Percentiles rank a stretch among this genome's conserved stretches.
phyloP scores from a whole-genome alignment of 2,329 filamentous ascomycete genomes.

The Colletotrichum cereale region DNA sequence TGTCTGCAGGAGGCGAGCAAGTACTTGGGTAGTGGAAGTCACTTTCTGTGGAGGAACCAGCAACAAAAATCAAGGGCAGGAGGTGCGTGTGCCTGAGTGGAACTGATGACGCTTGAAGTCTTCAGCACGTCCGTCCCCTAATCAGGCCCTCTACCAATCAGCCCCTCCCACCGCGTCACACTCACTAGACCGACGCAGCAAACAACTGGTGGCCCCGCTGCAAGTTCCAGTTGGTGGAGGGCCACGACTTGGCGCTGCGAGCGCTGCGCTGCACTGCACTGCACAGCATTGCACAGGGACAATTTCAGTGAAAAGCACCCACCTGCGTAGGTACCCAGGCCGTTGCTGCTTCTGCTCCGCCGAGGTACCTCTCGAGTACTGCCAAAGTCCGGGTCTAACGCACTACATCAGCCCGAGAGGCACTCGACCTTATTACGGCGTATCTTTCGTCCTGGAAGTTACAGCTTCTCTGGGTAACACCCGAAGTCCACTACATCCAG shows the following conservation, averaged over 20 bases:
- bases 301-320: not conserved
- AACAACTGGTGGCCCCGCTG: conserved; percentile 16
- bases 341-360: not conserved
- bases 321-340: not conserved
- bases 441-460: conserved; percentile 8
- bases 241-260: conserved; percentile 18
- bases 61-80: not conserved
- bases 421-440: not conserved
- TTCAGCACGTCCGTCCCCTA: conserved; percentile 26
- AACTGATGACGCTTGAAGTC: conserved; percentile 10
- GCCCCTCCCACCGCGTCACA: conserved; percentile 28
- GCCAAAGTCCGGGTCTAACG: conserved; percentile 7
- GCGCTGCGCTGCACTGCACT: conserved; percentile 13
- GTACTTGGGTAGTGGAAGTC: conserved; percentile 2
- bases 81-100: not conserved
- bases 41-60: conserved; percentile 5
- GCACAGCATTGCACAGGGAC: not conserved
- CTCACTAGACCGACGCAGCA: conserved; percentile 8
- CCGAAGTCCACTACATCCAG: conserved; percentile 5
- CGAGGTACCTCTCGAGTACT: conserved; percentile 24
- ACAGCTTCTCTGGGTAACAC: conserved; percentile 15
- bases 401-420: not conserved
- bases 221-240: conserved; percentile 35
- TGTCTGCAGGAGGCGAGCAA: conserved; percentile 18
- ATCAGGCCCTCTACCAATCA: conserved; percentile 23